Evolutionary conservation across 805 yeast species (phyloP).

Genomic region (Candida rishiriensis): DNA sequence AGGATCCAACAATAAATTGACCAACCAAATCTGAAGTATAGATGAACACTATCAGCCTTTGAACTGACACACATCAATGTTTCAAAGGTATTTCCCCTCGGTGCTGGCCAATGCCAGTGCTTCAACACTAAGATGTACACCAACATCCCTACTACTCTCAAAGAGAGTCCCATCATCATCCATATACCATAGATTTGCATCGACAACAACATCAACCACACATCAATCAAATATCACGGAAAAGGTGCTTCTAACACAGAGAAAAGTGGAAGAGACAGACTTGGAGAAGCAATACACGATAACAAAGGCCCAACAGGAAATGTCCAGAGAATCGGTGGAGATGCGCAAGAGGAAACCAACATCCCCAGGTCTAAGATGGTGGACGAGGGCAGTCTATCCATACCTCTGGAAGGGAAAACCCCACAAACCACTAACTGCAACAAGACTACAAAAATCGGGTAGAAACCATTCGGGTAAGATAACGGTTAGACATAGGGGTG

Average conservation of each 20-base stretch:
- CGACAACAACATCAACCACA: constrained; percentile 4
- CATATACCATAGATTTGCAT: constrained; percentile 11
- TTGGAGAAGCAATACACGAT: constrained; percentile 76
- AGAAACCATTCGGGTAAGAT: constrained; percentile 86
- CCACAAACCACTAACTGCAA: constrained; percentile 64
- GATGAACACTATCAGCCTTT: no score
- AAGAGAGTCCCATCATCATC: no score
- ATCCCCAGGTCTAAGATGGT: constrained; percentile 88
- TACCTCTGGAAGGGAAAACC: constrained; percentile 87
- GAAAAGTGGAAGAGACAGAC: constrained; percentile 53
- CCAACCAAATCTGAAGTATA: no score
- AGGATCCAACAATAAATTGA: no score
- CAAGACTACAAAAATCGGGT: constrained; percentile 74
- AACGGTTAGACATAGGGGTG: constrained; percentile 93
- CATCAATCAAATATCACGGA: constrained; percentile 30
- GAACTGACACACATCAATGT: background rate
- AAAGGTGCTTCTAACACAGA: constrained; percentile 26
- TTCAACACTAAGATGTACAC: background rate
- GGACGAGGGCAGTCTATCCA: constrained; percentile 79
- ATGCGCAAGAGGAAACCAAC: constrained; percentile 75
- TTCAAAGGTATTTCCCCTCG: constrained; percentile 1
- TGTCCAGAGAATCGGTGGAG: constrained; percentile 64
- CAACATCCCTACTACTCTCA: no score
- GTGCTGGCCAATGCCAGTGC: background rate
- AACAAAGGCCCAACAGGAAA: constrained; percentile 66